Evolutionary conservation across 768 basidiomycete species (phyloP).

Genomic region (Rhodotorula babjevae): DNA sequence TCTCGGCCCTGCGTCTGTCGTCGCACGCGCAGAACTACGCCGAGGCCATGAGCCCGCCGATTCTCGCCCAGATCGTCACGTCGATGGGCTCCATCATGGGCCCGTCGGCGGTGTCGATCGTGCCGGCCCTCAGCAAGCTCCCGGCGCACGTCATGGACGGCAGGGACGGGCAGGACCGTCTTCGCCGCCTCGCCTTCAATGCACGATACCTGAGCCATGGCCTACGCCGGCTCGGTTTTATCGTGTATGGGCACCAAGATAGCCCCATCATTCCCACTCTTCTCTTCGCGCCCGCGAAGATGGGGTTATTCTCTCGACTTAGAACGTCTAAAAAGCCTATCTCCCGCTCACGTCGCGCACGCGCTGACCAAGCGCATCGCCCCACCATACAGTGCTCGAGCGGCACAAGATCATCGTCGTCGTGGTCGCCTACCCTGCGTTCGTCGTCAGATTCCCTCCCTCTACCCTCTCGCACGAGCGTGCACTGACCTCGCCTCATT

Average conservation of each 20-base stretch:
- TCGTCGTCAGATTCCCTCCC: not conserved
- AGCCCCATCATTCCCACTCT: slow-evolving; percentile 91
- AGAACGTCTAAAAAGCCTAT: too few relatives aligned
- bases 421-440: slow-evolving; percentile 43
- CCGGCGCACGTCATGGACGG: slow-evolving; percentile 71
- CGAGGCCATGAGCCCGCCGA: slow-evolving; percentile 83
- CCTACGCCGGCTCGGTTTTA: slow-evolving; percentile 86
- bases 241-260: slow-evolving; percentile 77
- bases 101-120: slow-evolving; percentile 42
- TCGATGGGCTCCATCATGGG: slow-evolving; percentile 99
- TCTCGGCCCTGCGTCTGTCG: slow-evolving; percentile 65
- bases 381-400: slow-evolving; percentile 54
- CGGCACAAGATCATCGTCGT: slow-evolving; percentile 14
- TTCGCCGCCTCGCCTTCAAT: slow-evolving; percentile 90
- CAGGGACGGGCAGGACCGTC: slow-evolving; percentile 70
- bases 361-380: too few relatives aligned
- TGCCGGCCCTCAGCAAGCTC: slow-evolving; percentile 51
- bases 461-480: slow-evolving; percentile 28
- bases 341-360: too few relatives aligned
- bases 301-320: slow-evolving; percentile 65
- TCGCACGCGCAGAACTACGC: slow-evolving; percentile 70
- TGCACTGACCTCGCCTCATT: slow-evolving; percentile 43
- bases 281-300: slow-evolving; percentile 55
- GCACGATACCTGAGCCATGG: slow-evolving; percentile 82
- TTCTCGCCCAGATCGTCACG: slow-evolving; percentile 82